Conservation (phyloP, 2,329 filamentous ascomycete species). For the Cytospora leucostoma region DNA sequence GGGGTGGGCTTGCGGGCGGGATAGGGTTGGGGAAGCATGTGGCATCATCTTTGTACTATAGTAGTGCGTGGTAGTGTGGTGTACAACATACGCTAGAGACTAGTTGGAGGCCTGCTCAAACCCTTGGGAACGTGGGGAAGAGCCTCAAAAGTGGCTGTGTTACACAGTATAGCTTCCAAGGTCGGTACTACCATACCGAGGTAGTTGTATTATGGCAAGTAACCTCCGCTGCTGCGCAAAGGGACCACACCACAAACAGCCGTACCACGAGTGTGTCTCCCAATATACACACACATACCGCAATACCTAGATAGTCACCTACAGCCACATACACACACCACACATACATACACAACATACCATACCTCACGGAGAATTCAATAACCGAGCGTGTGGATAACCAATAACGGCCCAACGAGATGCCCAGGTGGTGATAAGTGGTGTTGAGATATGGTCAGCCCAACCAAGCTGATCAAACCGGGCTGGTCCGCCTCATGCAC, state of each 20-base stretch:
- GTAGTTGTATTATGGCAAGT: too few species aligned
- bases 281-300: too few species aligned
- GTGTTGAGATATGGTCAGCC: neutral
- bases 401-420: neutral
- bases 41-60: too few species aligned
- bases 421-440: neutral
- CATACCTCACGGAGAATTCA: constrained; percentile 5
- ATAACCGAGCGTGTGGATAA: neutral
- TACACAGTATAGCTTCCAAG: neutral
- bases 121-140: constrained; percentile 18
- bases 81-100: too few species aligned
- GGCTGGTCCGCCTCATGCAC: neutral
- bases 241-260: too few species aligned
- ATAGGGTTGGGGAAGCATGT: neutral
- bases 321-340: neutral
- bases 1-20: constrained; percentile 4
- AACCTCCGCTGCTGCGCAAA: too few species aligned
- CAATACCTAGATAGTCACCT: too few species aligned
- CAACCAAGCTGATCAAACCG: neutral
- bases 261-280: too few species aligned
- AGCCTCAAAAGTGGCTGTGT: constrained; percentile 27
- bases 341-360: neutral
- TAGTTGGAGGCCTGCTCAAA: constrained; percentile 21
- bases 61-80: too few species aligned
- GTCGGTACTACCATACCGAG: too few species aligned